Evolutionary conservation across 305 asterid genomes (phyloP).

Genomic region (Fraxinus angustifolia): DNA sequence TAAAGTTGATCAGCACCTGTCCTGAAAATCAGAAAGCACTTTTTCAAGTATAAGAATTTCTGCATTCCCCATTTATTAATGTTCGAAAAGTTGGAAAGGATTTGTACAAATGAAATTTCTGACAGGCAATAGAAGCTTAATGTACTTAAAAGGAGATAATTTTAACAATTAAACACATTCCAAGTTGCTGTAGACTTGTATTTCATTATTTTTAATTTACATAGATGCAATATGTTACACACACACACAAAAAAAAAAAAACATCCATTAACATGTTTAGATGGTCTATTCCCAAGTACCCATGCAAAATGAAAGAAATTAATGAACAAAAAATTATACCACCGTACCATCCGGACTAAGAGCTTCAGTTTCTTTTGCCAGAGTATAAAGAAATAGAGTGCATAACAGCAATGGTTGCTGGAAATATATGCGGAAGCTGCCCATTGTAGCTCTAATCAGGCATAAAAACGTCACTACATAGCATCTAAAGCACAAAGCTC

Average conservation of each 20-base stretch:
- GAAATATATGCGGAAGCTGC: constrained; percentile 36
- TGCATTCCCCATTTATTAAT: not conserved
- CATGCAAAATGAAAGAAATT: constrained; percentile 11
- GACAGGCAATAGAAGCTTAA: constrained; percentile 10
- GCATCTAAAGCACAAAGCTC: constrained; percentile 35
- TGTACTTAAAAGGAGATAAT: constrained; percentile 12
- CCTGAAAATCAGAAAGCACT: constrained; percentile 44
- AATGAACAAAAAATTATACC: not conserved
- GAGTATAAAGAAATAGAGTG: constrained; percentile 34
- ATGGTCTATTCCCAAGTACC: not conserved
- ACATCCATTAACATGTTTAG: not conserved
- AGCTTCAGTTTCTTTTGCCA: constrained; percentile 37
- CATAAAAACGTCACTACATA: constrained; percentile 39
- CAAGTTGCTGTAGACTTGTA: constrained; percentile 2
- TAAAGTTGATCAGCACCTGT: constrained; percentile 83
- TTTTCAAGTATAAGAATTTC: not conserved
- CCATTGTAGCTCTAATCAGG: constrained; percentile 44
- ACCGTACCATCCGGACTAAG: constrained; percentile 61
- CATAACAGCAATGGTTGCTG: constrained; percentile 38
- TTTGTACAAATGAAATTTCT: constrained; percentile 4
- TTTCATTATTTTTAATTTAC: constrained; percentile 4
- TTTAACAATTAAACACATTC: constrained; percentile 3
- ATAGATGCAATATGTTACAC: not conserved
- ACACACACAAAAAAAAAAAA: not conserved
- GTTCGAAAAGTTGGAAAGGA: not conserved